Evolutionary conservation across 768 basidiomycete genomes (phyloP), one percentile per base, ranked within the genome.

Genomic region (Brasilioporus rufonigricans): DNA sequence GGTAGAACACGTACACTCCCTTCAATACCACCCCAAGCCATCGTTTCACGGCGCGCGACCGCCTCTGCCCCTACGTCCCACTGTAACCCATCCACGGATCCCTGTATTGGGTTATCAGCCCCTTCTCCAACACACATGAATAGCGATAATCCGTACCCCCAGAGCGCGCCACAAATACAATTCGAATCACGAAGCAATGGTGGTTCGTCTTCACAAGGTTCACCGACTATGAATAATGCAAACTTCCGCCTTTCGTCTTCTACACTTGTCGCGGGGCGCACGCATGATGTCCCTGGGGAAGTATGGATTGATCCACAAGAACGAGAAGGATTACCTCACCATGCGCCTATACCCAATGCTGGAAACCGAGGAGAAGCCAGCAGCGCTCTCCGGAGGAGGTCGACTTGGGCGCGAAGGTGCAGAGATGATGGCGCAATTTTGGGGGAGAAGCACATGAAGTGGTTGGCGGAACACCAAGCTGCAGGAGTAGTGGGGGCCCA

Each of bases 261-360:
- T 29, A 62, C 65, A 1, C 61, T 63, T 11, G 63, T 65, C 9
- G 61, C 49, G 8, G 47, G 59, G 14, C 68, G 66, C 58, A 71
- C 72, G 1, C 72, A 70, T 35, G 60, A 73, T 16, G 71, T 82
- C 5, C 80, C 80, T 0, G 83, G 80, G 36, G 77, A 78, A 36
- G 75, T 73, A 45, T 86, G 77, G 64, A 85, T 90, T 60, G 82
- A 81, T 50, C 78, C 81, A 0, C 67, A 77, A 45, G 89, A 91
- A 67, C 80, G 76, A 45, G 84, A 82, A 36, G 89, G 89, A 0
- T 67, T 91, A 26, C 83, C 83, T 0, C 76, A 36, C 61, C 76
- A 13, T 63, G 68, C 38, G 63, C 74, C 38, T 61, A 74, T 56
- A 45, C 63, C 58, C 27, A 40, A 24, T 14, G 1, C 8, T 18